A percentile compares a stretch with the other conserved stretches of the same genome.
phyloP scores from a whole-genome alignment of 164 flowering plant genomes.

The Saururus chinensis region DNA sequence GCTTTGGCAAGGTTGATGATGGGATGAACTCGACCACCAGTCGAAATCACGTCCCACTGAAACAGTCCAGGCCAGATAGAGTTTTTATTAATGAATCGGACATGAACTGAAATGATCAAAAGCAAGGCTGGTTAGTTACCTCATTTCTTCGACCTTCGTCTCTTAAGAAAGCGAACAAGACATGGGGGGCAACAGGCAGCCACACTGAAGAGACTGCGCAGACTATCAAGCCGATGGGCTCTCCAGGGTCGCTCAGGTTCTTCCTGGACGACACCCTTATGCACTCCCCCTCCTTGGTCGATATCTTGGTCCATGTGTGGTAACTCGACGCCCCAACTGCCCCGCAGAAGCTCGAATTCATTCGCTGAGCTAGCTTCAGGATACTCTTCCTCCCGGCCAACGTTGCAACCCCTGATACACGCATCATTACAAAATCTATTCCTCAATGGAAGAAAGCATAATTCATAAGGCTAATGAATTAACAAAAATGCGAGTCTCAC shows the following conservation, averaged over 20 bases:
- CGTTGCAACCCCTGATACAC: slow-evolving; percentile 56
- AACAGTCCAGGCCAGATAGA: neutral
- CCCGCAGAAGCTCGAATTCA: slow-evolving; percentile 64
- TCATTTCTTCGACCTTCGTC: slow-evolving; percentile 70
- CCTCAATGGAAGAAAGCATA: neutral
- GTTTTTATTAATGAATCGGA: too few species aligned
- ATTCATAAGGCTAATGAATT: too few species aligned
- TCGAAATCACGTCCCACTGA: slow-evolving; percentile 87
- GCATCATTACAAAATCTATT: neutral
- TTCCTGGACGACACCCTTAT: slow-evolving; percentile 72
- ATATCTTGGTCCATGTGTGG: slow-evolving; percentile 73
- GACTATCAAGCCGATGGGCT: slow-evolving; percentile 76
- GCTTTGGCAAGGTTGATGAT: slow-evolving; percentile 82
- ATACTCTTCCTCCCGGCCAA: slow-evolving; percentile 92
- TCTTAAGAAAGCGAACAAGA: slow-evolving; percentile 68
- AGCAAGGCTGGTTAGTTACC: slow-evolving; percentile 22
- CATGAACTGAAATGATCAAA: too few species aligned
- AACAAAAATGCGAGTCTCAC: too few species aligned
- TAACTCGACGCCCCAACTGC: slow-evolving; percentile 84
- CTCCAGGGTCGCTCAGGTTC: slow-evolving; percentile 81
- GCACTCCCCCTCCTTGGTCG: slow-evolving; percentile 68
- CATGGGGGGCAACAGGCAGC: slow-evolving; percentile 64
- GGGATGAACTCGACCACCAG: slow-evolving; percentile 46
- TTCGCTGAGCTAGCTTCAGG: slow-evolving; percentile 77
- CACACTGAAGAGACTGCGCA: slow-evolving; percentile 87